Evolutionary conservation across 805 yeast genomes (phyloP).

Genomic region (Debaryomyces tyrocola): DNA sequence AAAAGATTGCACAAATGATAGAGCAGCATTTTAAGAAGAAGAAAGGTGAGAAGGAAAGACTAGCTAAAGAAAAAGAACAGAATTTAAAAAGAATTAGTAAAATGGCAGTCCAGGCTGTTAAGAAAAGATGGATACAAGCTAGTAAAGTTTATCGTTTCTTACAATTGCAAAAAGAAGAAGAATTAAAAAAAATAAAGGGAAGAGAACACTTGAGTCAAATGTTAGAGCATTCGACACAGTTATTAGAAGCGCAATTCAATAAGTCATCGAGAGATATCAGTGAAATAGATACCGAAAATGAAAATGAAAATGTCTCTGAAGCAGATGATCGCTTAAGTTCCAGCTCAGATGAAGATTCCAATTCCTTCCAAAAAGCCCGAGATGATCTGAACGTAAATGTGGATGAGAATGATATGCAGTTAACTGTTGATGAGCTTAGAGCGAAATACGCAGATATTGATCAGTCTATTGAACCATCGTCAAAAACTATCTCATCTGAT

Average conservation of each 20-base stretch:
- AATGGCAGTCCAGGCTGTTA: constrained; percentile 78
- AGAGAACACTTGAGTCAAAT: constrained; percentile 85
- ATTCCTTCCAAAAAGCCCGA: constrained; percentile 15
- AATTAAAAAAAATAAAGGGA: constrained; percentile 75
- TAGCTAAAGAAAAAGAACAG: constrained; percentile 71
- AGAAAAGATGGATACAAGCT: constrained; percentile 88
- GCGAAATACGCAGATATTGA: constrained; percentile 49
- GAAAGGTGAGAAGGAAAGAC: constrained; percentile 85
- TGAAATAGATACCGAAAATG: constrained; percentile 6
- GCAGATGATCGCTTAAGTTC: constrained; percentile 20
- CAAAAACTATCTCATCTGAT: not conserved
- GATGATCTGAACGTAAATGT: not conserved
- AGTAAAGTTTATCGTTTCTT: constrained; percentile 73
- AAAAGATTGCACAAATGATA: constrained; percentile 75
- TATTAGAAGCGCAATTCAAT: constrained; percentile 80
- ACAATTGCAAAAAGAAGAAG: constrained; percentile 77
- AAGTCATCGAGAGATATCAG: constrained; percentile 29
- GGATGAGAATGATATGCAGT: constrained; percentile 43
- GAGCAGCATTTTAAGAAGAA: constrained; percentile 85
- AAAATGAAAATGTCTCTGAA: constrained; percentile 12
- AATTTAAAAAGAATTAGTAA: constrained; percentile 71
- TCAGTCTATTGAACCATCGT: not conserved
- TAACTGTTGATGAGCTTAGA: constrained; percentile 56
- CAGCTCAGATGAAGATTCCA: constrained; percentile 15
- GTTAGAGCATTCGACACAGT: constrained; percentile 86